phyloP scores from a whole-genome alignment of 1,284 basidiomycete genomes.

The Mycosarcoma mackinlayi region DNA sequence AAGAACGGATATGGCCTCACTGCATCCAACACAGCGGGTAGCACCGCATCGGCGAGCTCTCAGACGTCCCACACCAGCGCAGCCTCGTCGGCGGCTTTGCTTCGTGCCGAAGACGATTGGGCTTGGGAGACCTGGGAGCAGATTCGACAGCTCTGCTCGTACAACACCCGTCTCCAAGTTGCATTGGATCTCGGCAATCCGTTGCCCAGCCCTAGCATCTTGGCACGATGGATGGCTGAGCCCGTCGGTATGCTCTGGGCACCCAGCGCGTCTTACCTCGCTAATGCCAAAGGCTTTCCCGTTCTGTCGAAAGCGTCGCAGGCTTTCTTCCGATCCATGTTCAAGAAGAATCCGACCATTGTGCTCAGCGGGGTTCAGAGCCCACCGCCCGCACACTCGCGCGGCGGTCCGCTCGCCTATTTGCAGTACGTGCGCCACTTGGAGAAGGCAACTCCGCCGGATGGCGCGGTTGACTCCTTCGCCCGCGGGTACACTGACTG shows the following conservation, averaged over 20 bases:
- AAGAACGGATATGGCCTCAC: slow-evolving; percentile 28
- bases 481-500: slow-evolving; percentile 94
- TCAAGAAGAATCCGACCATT: slow-evolving; percentile 49
- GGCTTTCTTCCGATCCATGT: slow-evolving; percentile 50
- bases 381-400: slow-evolving; percentile 68
- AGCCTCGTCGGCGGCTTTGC: slow-evolving; percentile 72
- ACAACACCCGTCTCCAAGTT: slow-evolving; percentile 79
- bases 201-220: slow-evolving; percentile 73
- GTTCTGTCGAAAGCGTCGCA: slow-evolving; percentile 82
- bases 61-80: slow-evolving; percentile 39
- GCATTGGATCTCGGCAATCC: slow-evolving; percentile 90
- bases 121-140: slow-evolving; percentile 98
- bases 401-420: slow-evolving; percentile 87
- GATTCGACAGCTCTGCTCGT: slow-evolving; percentile 87
- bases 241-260: slow-evolving; percentile 87
- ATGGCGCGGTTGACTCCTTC: slow-evolving; percentile 76
- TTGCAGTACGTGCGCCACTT: slow-evolving; percentile 76
- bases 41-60: slow-evolving; percentile 38
- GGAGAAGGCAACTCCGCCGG: slow-evolving; percentile 62
- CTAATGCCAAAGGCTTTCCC: slow-evolving; percentile 95
- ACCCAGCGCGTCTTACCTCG: slow-evolving; percentile 89
- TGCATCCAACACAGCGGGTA: slow-evolving; percentile 35
- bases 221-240: slow-evolving; percentile 89
- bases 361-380: slow-evolving; percentile 54
- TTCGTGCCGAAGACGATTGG: slow-evolving; percentile 73